Base-by-base conservation (phyloP, 345 rosid species). In the Moringa oleifera region DNA sequence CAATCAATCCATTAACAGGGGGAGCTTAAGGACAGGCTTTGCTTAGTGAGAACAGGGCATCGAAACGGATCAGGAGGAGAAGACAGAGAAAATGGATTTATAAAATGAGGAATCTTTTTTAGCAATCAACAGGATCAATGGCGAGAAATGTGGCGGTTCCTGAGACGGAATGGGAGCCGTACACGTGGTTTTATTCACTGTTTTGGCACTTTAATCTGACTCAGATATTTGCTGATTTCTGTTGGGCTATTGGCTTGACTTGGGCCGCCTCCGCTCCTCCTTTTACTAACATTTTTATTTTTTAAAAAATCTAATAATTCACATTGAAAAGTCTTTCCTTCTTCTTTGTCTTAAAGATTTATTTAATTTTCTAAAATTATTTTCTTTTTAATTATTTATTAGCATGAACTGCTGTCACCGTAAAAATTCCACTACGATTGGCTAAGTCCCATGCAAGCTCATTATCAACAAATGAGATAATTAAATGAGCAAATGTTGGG, bases 111-210 rank as follows among this genome's bases (percentile, higher is more conserved):
- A 25, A 2, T 5, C 25, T 54, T 57, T 19, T 62, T 12, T 33
- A 25, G 20, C 41, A 51, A 61, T 61, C 67, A 60, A 67, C 18
- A 36, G 60, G 17, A 41, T 41, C 47, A 41, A 41, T 7, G 13
- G 47, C 16, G 17, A 41, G 9, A 41, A 1, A 63, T 65, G 18
- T 60, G 80, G 65, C 63, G 56, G 68, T 55, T 62, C 63, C 23
- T 31, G 16, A 63, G 53, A 66, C n/a, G 31, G 28, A 70, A 81
- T 77, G 76, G 15, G 45, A 28, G 25, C 0, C 79, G 79, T 73
- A 18, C 84, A 71, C 75, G 81, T 66, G 37, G n/a, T n/a, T n/a
- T n/a, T n/a, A n/a, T 31, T 50, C 67, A 17, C 61, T 67, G 62
- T 0, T 0, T 10, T 23, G 28, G n/a, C 16, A 18, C 20, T 22